phyloP scores from a whole-genome alignment of 768 basidiomycete species.

The Kondoa subrosea region DNA sequence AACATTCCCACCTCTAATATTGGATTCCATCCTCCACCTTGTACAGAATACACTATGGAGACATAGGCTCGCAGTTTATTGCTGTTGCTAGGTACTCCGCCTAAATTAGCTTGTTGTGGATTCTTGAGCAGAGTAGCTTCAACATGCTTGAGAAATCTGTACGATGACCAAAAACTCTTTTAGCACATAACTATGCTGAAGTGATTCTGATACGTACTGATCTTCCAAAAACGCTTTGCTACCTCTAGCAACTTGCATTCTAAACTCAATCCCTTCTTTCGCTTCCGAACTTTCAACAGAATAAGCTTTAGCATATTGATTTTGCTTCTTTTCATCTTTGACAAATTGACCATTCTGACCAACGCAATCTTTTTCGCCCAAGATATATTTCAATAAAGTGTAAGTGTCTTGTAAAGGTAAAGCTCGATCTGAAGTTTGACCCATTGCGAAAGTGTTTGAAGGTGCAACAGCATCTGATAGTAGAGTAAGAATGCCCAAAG shows the following conservation, averaged over 20 bases:
- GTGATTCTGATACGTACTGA: conserved; percentile 39
- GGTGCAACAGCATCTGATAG: conserved; percentile 6
- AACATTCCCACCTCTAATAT: conserved; percentile 43
- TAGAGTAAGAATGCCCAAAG: conserved; percentile 20
- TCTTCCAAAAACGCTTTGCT: conserved; percentile 68
- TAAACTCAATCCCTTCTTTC: conserved; percentile 48
- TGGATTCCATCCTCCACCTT: conserved; percentile 55
- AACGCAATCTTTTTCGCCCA: conserved; percentile 30
- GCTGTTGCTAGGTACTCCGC: conserved; percentile 73
- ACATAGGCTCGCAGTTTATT: conserved; percentile 84
- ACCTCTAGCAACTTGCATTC: conserved; percentile 59
- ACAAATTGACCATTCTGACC: conserved; percentile 30
- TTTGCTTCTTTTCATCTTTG: conserved; percentile 49
- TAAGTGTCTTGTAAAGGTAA: conserved; percentile 31
- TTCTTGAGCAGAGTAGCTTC: conserved; percentile 65
- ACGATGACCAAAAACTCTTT: background rate
- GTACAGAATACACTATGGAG: conserved; percentile 52
- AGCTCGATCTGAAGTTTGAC: conserved; percentile 25
- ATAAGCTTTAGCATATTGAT: conserved; percentile 66
- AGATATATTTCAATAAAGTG: conserved; percentile 31
- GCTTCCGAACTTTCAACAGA: conserved; percentile 41
- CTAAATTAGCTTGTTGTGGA: conserved; percentile 67
- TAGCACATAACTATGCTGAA: background rate
- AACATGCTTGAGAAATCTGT: conserved; percentile 37
- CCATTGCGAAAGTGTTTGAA: background rate